phyloP scores from a whole-genome alignment of 169 alveolate genomes.

The Eimeria brunetti region DNA sequence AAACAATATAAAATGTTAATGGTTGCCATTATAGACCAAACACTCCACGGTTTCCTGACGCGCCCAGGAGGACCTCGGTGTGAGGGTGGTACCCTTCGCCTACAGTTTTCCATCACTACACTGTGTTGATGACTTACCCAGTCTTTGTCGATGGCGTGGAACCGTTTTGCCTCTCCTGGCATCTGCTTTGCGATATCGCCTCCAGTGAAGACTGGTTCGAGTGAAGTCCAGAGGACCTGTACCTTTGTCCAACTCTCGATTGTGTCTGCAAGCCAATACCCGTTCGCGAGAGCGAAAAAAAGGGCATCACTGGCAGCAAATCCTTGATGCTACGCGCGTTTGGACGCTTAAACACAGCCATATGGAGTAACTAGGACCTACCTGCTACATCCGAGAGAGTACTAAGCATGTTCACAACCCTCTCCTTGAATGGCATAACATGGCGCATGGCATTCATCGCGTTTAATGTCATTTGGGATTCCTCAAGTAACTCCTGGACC shows the following conservation, averaged over 20 bases:
- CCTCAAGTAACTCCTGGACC: constrained; percentile 96
- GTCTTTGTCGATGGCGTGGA: constrained; percentile 95
- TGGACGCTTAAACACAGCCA: not conserved
- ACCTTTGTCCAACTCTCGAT: constrained; percentile 98
- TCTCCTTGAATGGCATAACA: constrained; percentile 96
- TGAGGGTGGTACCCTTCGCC: not conserved
- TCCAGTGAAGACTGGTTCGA: constrained; percentile 98
- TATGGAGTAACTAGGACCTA: constrained; percentile 15
- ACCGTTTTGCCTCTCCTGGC: constrained; percentile 98
- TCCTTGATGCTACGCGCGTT: not conserved
- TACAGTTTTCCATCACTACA: not conserved
- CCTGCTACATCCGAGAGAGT: constrained; percentile 94
- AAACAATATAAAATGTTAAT: not conserved
- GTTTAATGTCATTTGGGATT: constrained; percentile 94
- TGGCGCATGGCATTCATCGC: constrained; percentile 95
- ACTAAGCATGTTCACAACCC: constrained; percentile 90
- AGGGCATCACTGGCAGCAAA: not conserved
- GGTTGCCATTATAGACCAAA: not conserved
- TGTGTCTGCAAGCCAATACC: constrained; percentile 87
- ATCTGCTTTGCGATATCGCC: constrained; percentile 98
- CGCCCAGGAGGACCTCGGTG: not conserved
- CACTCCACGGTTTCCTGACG: not conserved
- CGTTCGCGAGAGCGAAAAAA: not conserved
- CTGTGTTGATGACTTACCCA: constrained; percentile 86
- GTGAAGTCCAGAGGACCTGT: constrained; percentile 97